Evolutionary conservation across 148 eudicot genomes (phyloP), one percentile per base, ranked within the genome.

Genomic region (Silene uniflora): DNA sequence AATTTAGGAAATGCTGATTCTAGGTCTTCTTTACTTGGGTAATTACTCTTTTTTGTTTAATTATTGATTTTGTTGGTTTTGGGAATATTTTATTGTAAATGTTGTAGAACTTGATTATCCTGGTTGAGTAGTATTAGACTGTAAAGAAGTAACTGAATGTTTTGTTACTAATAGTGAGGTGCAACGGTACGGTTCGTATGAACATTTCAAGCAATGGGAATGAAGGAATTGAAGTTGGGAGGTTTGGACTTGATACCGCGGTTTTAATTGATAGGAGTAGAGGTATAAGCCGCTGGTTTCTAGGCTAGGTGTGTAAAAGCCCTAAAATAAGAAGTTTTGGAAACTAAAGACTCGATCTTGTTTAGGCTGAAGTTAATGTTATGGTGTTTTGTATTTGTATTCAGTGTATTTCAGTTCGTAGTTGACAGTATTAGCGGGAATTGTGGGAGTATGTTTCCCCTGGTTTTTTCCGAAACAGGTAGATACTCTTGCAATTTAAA

Each of bases 21-120:
- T 22, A n/a, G 35, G 74, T 80, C 72, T 62, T 77, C 69, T 76
- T 77, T 76, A 72, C 63, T 35, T 80, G 84, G 84, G 90, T 88
- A 88, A 85, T 73, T 49, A 67, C 67, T 24, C 17, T 24, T 47
- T 56, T 71, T 35, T 17, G 13, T 62, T 27, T 3, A 59, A 13
- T 78, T 5, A 62, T 60, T 18, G n/a, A 16, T 56, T 64, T 29
- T 4, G 16, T 22, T 70, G 63, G 75, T n/a, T 56, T 39, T 39
- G 44, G 10, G 10, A 39, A 39, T 23, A 29, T 7, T 44, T 62
- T 68, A 74, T 64, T 27, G 39, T 10, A 24, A 24, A 25, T 63
- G 22, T 25, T 25, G 39, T 32, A 18, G 47, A 17, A 17, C 21
- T 13, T 32, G 13, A 12, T 49, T 7, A 39, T 39, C 44, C 44